Conservation (phyloP, 2,329 filamentous ascomycete species). For the Aspergillus melleus region DNA sequence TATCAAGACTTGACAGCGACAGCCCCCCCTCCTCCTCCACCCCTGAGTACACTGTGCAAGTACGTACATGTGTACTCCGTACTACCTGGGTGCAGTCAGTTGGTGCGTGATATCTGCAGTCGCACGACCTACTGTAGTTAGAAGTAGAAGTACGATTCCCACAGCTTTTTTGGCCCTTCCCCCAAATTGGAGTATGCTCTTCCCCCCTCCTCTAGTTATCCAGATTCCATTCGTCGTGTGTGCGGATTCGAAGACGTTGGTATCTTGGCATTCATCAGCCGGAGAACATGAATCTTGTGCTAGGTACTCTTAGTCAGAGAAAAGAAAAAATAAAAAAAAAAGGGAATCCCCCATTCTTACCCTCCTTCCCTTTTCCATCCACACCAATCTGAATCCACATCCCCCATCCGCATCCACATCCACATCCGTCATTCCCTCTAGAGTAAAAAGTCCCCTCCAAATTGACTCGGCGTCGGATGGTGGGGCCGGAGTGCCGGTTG, state of each 20-base stretch:
- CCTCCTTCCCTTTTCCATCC: too few relatives aligned
- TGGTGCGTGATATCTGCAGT: conserved; percentile 6
- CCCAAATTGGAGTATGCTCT: neutral
- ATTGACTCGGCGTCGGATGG: conserved; percentile 25
- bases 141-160: neutral
- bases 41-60: neutral
- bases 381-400: too few relatives aligned
- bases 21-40: neutral
- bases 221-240: neutral
- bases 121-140: neutral
- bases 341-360: neutral
- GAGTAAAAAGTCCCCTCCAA: conserved; percentile 9
- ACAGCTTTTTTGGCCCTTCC: neutral
- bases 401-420: too few relatives aligned
- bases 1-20: conserved; percentile 8
- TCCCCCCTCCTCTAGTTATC: neutral
- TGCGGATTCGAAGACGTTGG: neutral
- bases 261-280: neutral
- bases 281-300: neutral
- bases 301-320: neutral
- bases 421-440: neutral
- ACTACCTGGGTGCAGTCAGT: neutral
- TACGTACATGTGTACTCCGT: neutral
- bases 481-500: conserved; percentile 27
- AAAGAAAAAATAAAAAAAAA: neutral